Percentiles rank a stretch among this genome's conserved stretches.
phyloP scores from a whole-genome alignment of 305 asterid species.

The Ilex paraguariensis region DNA sequence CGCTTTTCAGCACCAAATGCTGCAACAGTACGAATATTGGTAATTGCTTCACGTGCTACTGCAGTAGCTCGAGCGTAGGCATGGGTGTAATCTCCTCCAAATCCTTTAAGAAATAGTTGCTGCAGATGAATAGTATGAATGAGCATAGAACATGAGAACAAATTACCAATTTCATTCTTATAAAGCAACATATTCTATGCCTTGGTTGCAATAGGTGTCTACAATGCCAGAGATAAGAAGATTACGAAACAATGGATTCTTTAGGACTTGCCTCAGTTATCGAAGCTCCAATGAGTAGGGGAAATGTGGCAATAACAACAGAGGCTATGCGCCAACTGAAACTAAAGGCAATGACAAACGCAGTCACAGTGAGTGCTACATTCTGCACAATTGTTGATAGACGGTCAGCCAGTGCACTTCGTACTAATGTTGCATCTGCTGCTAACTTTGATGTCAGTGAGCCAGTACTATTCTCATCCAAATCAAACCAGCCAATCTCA shows the following conservation, averaged over 20 bases:
- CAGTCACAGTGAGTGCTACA: conserved; percentile 45
- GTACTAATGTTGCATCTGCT: conserved; percentile 54
- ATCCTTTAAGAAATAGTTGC: conserved; percentile 57
- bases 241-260: neutral
- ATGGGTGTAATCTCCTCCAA: conserved; percentile 47
- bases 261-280: conserved; percentile 48
- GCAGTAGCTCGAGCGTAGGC: conserved; percentile 43
- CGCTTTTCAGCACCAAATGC: conserved; percentile 61
- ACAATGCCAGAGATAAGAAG: neutral
- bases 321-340: conserved; percentile 58
- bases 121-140: conserved; percentile 15
- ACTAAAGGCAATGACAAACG: conserved; percentile 49
- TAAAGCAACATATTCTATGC: no score
- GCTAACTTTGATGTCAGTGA: conserved; percentile 48
- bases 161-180: conserved; percentile 2
- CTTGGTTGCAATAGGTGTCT: neutral
- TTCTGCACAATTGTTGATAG: conserved; percentile 56
- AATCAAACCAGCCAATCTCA: conserved; percentile 70
- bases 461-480: conserved; percentile 53
- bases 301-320: conserved; percentile 44
- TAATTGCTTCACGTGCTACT: conserved; percentile 59
- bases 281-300: conserved; percentile 50
- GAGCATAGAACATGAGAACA: conserved; percentile 1
- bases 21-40: conserved; percentile 55
- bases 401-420: conserved; percentile 61